phyloP scores from a whole-genome alignment of 495 filamentous ascomycete genomes.

The Aspergillus ellipticus region DNA sequence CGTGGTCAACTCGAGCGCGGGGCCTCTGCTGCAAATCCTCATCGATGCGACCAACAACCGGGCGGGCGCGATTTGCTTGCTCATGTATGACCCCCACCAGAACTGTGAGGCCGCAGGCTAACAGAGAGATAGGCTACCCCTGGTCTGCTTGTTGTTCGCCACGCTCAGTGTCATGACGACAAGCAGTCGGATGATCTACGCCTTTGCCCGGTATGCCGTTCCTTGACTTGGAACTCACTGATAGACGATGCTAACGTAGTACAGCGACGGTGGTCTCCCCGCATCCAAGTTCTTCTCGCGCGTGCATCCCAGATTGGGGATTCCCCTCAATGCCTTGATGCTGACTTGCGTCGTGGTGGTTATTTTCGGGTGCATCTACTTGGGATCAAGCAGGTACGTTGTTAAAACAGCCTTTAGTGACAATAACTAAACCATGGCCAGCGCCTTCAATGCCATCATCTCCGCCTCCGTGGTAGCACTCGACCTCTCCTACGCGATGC shows the following conservation, averaged over 20 bases:
- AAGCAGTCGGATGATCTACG: slow-evolving; percentile 71
- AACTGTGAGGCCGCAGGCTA: slow-evolving; percentile 5
- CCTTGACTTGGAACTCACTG: neutral
- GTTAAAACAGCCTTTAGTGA: neutral
- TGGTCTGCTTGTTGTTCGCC: slow-evolving; percentile 70
- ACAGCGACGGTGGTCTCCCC: slow-evolving; percentile 66
- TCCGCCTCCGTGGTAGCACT: slow-evolving; percentile 69
- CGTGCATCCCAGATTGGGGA: slow-evolving; percentile 58
- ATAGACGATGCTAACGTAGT: slow-evolving; percentile 10
- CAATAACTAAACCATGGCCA: slow-evolving; percentile 10
- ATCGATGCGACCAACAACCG: slow-evolving; percentile 63
- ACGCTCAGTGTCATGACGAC: slow-evolving; percentile 72
- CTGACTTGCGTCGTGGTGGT: slow-evolving; percentile 60
- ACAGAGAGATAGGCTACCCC: slow-evolving; percentile 50
- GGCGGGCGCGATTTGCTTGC: slow-evolving; percentile 62
- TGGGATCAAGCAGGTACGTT: slow-evolving; percentile 59
- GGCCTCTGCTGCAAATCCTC: slow-evolving; percentile 67
- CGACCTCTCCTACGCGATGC: slow-evolving; percentile 69
- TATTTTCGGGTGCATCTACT: slow-evolving; percentile 71
- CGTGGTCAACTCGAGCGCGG: slow-evolving; percentile 59
- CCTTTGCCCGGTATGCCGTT: slow-evolving; percentile 55
- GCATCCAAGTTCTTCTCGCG: slow-evolving; percentile 59
- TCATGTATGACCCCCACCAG: slow-evolving; percentile 46
- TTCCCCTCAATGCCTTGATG: slow-evolving; percentile 68
- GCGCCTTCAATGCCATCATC: slow-evolving; percentile 60